Evolutionary conservation across 176 grass and related monocot species (phyloP).

Genomic region (Leersia perrieri): DNA sequence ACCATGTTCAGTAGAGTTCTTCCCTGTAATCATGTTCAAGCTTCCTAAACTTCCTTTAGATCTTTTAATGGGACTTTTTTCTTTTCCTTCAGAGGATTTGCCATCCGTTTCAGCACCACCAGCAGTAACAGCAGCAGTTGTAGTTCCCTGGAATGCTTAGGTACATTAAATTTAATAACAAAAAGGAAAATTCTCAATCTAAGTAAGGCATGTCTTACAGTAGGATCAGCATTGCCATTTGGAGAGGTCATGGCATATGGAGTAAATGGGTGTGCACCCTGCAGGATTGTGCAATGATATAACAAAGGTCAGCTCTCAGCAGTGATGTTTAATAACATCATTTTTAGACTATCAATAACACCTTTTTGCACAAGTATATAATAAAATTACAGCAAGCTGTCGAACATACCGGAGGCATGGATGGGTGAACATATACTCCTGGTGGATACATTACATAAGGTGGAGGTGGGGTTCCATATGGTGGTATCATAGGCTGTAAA

Average conservation of each 20-base stretch:
- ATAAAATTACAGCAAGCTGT: constrained; percentile 22
- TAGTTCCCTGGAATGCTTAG: constrained; percentile 52
- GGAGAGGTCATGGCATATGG: constrained; percentile 62
- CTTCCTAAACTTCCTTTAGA: constrained; percentile 98
- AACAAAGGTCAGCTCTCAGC: constrained; percentile 20
- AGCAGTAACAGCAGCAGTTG: not conserved
- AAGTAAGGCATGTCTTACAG: constrained; percentile 58
- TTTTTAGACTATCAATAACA: not conserved
- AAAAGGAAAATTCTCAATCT: not conserved
- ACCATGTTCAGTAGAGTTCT: constrained; percentile 55
- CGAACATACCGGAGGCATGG: constrained; percentile 73
- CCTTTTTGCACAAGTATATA: not conserved
- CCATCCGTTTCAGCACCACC: constrained; percentile 59
- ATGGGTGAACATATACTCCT: constrained; percentile 88
- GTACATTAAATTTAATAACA: constrained; percentile 36
- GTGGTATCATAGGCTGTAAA: constrained; percentile 79
- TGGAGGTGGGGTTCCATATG: constrained; percentile 68
- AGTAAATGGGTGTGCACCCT: constrained; percentile 85
- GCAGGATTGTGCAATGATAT: constrained; percentile 30
- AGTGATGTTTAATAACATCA: constrained; percentile 10
- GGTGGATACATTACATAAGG: constrained; percentile 95
- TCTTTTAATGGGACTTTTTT: constrained; percentile 74
- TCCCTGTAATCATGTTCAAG: constrained; percentile 89
- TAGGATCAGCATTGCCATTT: constrained; percentile 69
- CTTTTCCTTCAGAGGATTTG: constrained; percentile 76